Percentiles rank a stretch among this genome's conserved stretches.
These are phyloP conservation scores for Aspergillus leporis DNA, from an alignment of 495 filamentous ascomycete species.

Conservation along the genomic window DNA sequence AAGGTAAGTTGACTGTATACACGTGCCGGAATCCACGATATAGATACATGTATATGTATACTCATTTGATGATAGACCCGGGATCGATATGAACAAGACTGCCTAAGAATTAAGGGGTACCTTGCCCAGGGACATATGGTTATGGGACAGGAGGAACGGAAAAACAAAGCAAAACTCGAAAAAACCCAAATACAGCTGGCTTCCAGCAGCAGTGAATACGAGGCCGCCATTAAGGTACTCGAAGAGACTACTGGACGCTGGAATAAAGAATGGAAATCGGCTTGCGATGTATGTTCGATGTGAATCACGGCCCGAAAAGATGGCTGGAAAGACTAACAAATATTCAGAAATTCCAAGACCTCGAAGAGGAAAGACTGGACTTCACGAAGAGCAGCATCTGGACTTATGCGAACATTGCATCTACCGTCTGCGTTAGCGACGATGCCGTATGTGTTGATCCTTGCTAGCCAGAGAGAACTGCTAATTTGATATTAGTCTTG, in stretches of 20 bases:
- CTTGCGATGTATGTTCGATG: conserved; percentile 70
- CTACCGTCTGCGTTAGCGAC: conserved; percentile 98
- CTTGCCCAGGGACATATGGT: conserved; percentile 99
- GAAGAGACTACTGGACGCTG: conserved; percentile 94
- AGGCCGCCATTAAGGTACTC: conserved; percentile 85
- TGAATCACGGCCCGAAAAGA: neutral
- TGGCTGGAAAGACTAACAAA: conserved; percentile 25
- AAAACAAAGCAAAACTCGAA: conserved; percentile 98
- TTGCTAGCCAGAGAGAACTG: neutral
- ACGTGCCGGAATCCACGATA: too few relatives aligned
- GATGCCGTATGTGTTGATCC: conserved; percentile 62
- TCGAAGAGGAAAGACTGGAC: conserved; percentile 96
- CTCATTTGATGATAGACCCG: conserved; percentile 63
- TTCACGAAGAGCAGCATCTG: conserved; percentile 97
- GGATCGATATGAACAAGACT: conserved; percentile 95
- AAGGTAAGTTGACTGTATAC: conserved; percentile 59
- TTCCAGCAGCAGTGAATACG: conserved; percentile 88
- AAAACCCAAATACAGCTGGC: conserved; percentile 97
- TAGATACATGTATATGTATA: too few relatives aligned
- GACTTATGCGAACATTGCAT: conserved; percentile 95
- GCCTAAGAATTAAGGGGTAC: conserved; percentile 96
- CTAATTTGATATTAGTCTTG: conserved; percentile 61
- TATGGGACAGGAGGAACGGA: conserved; percentile 98
- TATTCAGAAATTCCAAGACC: conserved; percentile 90
- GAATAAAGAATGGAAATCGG: conserved; percentile 97